Conservation (phyloP, 352 stramenopile species). For the Globisporangium viniferum region DNA sequence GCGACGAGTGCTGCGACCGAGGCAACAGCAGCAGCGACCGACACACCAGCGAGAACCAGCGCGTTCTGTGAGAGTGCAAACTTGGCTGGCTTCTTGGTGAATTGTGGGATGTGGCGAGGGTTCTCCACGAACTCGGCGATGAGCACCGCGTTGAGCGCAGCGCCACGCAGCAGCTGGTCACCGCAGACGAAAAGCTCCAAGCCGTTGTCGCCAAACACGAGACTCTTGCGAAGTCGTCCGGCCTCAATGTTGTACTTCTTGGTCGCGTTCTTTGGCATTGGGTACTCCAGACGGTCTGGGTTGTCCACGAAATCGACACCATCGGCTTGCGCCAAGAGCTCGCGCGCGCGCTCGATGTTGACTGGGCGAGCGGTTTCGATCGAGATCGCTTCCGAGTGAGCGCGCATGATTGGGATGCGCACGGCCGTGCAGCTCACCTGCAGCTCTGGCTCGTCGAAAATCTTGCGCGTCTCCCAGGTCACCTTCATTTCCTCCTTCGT, state of each 20-base stretch:
- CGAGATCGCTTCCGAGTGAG: constrained; percentile 96
- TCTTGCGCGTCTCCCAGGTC: constrained; percentile 98
- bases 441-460: constrained; percentile 89
- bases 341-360: constrained; percentile 76
- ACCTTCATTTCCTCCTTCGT: constrained; percentile 99
- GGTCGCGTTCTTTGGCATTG: constrained; percentile 97
- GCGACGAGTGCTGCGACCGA: constrained; percentile 32
- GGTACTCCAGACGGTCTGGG: constrained; percentile 84
- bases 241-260: constrained; percentile 99
- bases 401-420: constrained; percentile 95
- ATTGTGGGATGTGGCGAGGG: constrained; percentile 52
- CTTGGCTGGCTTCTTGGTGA: constrained; percentile 52
- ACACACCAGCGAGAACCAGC: constrained; percentile 32
- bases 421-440: constrained; percentile 93
- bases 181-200: constrained; percentile 98
- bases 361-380: constrained; percentile 92
- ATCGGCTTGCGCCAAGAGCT: constrained; percentile 80
- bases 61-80: constrained; percentile 35
- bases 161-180: constrained; percentile 96
- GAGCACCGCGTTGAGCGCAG: constrained; percentile 96
- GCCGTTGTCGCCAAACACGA: constrained; percentile 95
- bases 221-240: constrained; percentile 90
- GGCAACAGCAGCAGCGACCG: constrained; percentile 33
- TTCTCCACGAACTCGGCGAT: constrained; percentile 93
- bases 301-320: constrained; percentile 95